Evolutionary conservation across 1,139 yeast species (phyloP), one percentile per base, ranked within the genome.

Genomic region (Tardiomyces depauwii): DNA sequence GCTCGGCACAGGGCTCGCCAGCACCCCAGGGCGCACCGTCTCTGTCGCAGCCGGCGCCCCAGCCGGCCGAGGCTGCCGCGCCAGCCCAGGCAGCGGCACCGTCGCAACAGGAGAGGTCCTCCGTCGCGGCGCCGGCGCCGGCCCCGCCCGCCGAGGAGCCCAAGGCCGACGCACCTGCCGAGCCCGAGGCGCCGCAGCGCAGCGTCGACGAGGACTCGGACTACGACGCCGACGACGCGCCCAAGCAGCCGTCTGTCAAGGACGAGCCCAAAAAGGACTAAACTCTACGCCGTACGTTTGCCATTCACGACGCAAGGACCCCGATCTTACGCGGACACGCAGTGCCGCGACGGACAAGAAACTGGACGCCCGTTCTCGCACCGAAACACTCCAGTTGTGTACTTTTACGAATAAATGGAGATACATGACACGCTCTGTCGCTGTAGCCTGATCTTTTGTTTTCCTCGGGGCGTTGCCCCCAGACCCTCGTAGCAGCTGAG

Each of bases 191-290:
- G 28, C 87, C 85, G 19, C 78, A 82, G 61, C 73, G 94, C 58
- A 75, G 80, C 54, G 80, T 85, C 23, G 89, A 82, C 45, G 95
- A 84, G 58, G 95, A 85, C 59, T 89, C 82, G 58, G 77, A 85
- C 60, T 85, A 85, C 60, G 95, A 85, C 60, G 93, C 82, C 49
- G 87, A 76, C 39, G 74, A 67, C 9, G 65, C 60, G n/a, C 53
- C 49, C 11, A 41, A 45, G 11, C 33, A 38, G 40, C 46, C 45
- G 25, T 45, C 39, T 14, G 41, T 39, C 14, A 25, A 42, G 18
- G 32, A n/a, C 21, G 44, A 11, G 30, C 32, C 44, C 36, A 30
- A 30, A 30, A 30, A 30, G 16, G 36, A 30, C 36, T 30, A 30
- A 14, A 5, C 16, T n/a, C n/a, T n/a, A n/a, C n/a, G n/a, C n/a